Conservation (phyloP, 2,329 filamentous ascomycete species). For the Colletotrichum nymphaeae region DNA sequence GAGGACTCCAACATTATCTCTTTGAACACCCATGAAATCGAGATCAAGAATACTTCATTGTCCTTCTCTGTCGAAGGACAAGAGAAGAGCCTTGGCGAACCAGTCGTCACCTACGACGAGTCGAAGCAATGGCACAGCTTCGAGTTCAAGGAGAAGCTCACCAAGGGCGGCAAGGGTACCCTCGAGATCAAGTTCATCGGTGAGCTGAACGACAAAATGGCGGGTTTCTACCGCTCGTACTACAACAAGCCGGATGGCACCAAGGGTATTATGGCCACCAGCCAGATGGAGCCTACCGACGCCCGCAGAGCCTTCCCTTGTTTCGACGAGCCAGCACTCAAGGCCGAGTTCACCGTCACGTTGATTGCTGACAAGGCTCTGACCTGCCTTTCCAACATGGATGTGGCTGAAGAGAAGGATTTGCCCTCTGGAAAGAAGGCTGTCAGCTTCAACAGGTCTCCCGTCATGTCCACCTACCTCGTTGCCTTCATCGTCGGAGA, state of each 20-base stretch:
- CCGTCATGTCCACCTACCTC: constrained; percentile 95
- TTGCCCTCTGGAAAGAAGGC: constrained; percentile 71
- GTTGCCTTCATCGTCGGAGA: constrained; percentile 94
- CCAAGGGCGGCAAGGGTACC: constrained; percentile 80
- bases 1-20: constrained; percentile 88
- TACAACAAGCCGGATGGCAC: constrained; percentile 87
- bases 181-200: constrained; percentile 74
- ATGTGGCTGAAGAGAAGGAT: constrained; percentile 79
- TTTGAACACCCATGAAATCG: constrained; percentile 87
- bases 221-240: constrained; percentile 95
- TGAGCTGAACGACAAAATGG: constrained; percentile 92
- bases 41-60: constrained; percentile 74
- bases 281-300: constrained; percentile 97
- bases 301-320: constrained; percentile 93
- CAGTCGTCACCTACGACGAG: constrained; percentile 78
- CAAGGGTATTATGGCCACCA: constrained; percentile 85
- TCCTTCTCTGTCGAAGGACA: constrained; percentile 30
- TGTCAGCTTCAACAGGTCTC: constrained; percentile 92
- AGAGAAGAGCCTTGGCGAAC: constrained; percentile 66
- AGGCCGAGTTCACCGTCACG: constrained; percentile 92
- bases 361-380: constrained; percentile 89
- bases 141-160: constrained; percentile 78
- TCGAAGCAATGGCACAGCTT: constrained; percentile 85
- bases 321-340: constrained; percentile 95
- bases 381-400: constrained; percentile 97